Evolutionary conservation across 2,329 filamentous ascomycete species (phyloP).

Genomic region (Ophiosphaerella narmari): DNA sequence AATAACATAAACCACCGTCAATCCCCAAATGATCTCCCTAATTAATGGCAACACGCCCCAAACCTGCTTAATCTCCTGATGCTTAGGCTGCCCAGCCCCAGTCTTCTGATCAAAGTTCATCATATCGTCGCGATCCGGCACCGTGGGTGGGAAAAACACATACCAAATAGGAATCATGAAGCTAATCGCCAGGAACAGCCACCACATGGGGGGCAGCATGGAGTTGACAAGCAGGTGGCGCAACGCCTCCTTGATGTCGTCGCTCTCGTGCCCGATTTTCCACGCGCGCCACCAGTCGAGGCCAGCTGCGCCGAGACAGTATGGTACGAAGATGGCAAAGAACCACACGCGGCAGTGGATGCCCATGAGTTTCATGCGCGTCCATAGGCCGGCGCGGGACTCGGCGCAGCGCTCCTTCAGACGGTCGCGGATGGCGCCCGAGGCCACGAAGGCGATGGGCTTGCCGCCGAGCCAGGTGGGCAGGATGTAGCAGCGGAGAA

Average conservation of each 20-base stretch:
- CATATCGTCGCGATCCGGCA: constrained; percentile 6
- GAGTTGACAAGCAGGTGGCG: constrained; percentile 1
- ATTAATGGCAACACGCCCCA: constrained; percentile 6
- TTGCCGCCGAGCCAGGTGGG: constrained; percentile 4
- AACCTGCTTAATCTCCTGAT: constrained; percentile 7
- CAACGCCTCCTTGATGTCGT: neutral
- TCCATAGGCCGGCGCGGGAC: constrained; percentile 1
- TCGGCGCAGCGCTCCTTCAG: constrained; percentile 1
- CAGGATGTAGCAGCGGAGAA: constrained; percentile 5
- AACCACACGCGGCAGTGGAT: constrained; percentile 8
- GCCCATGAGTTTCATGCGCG: constrained; percentile 5
- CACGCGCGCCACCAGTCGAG: constrained; percentile 3
- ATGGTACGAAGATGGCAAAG: constrained; percentile 1
- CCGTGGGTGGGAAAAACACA: constrained; percentile 1
- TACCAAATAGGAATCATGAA: constrained; percentile 3
- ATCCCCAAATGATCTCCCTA: constrained; percentile 2
- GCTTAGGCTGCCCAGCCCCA: constrained; percentile 4
- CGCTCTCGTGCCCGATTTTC: neutral
- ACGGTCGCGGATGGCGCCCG: neutral
- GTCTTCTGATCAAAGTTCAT: constrained; percentile 7
- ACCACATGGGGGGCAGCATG: constrained; percentile 7
- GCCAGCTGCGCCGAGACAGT: constrained; percentile 4
- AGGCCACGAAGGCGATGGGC: constrained; percentile 2
- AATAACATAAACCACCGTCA: constrained; percentile 3
- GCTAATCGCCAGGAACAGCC: constrained; percentile 1